These are phyloP conservation scores for Coccomyxa sp. DNA, from an alignment of 139 green algal species.

Conservation along the genomic window DNA sequence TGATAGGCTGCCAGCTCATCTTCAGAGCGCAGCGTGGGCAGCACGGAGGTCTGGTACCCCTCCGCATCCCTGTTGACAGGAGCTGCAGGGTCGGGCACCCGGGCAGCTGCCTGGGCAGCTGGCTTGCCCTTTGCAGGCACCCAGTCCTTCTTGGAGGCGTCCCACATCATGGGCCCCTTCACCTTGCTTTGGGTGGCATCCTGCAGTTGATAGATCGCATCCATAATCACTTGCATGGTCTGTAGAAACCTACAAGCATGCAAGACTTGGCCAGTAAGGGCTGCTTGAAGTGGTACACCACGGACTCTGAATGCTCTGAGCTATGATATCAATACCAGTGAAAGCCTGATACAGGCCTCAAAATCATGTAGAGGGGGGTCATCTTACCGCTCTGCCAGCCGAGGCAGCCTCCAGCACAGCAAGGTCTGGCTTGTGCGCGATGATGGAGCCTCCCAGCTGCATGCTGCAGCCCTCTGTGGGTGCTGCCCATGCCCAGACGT, in stretches of 20 bases:
- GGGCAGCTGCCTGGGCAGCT: too few species aligned
- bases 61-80: not conserved
- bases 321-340: too few species aligned
- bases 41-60: not conserved
- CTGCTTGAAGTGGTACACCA: too few species aligned
- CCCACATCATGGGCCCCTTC: not conserved
- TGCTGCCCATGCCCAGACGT: not conserved
- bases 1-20: slow-evolving; percentile 6
- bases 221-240: too few species aligned
- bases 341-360: too few species aligned
- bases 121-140: not conserved
- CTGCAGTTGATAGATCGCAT: too few species aligned
- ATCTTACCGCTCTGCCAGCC: not conserved
- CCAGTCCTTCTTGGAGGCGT: not conserved
- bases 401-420: not conserved
- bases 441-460: not conserved
- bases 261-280: too few species aligned
- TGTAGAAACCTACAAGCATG: too few species aligned
- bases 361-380: too few species aligned
- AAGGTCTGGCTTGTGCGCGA: not conserved
- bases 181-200: not conserved
- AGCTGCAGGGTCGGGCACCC: too few species aligned
- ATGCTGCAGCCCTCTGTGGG: not conserved
- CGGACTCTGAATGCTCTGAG: too few species aligned
- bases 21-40: slow-evolving; percentile 3